Conservation (phyloP, 164 flowering plant genomes). For the Chimonanthus praecox region DNA sequence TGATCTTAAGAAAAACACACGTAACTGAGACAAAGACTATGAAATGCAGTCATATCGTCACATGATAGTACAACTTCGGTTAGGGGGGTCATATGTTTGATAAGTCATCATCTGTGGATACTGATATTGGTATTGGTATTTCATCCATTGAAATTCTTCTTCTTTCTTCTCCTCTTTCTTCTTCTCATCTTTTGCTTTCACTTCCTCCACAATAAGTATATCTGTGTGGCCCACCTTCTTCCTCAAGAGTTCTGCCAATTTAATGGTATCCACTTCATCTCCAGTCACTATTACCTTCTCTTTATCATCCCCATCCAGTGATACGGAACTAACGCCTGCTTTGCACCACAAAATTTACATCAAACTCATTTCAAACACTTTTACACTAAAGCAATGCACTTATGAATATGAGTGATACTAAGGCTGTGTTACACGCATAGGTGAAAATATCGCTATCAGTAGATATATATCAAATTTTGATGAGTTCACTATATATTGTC, state of each 20-base stretch:
- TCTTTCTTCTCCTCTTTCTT: neutral
- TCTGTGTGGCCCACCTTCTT: constrained; percentile 1
- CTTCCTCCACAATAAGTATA: neutral
- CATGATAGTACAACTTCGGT: neutral
- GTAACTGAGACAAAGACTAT: no score
- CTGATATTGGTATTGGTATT: neutral
- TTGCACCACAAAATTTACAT: neutral
- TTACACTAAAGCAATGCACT: no score
- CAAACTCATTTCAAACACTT: no score
- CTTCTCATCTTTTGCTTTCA: neutral
- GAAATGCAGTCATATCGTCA: neutral
- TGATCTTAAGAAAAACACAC: no score
- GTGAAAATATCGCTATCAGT: no score
- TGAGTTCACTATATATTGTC: no score
- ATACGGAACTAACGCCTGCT: neutral
- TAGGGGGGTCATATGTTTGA: neutral
- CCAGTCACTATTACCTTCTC: neutral
- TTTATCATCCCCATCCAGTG: neutral
- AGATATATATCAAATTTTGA: no score
- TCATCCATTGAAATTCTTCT: no score
- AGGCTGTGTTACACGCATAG: no score
- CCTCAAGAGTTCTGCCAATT: neutral
- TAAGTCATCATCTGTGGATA: neutral
- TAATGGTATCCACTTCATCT: neutral
- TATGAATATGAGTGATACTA: no score